A percentile compares a stretch with the other conserved stretches of the same genome.
These are phyloP conservation scores for Ormosia emarginata DNA, from an alignment of 306 rosid genomes.

Conservation along the genomic window DNA sequence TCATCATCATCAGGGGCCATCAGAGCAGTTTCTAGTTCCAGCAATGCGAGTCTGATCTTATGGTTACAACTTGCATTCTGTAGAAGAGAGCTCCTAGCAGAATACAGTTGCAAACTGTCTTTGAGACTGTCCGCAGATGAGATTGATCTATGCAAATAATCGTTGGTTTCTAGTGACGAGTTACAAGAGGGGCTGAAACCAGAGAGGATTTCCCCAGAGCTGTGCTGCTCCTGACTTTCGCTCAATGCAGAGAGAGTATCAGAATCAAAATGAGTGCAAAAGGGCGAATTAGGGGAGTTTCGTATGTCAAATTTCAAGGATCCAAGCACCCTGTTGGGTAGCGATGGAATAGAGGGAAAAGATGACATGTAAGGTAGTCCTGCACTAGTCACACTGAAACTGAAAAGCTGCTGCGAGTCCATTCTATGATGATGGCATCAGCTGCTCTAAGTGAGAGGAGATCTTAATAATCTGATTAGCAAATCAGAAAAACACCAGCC, in stretches of 20 bases:
- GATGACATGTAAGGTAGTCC: slow-evolving; percentile 55
- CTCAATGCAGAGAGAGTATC: slow-evolving; percentile 56
- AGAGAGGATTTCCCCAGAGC: slow-evolving; percentile 62
- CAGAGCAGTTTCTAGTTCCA: slow-evolving; percentile 72
- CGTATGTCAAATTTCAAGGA: slow-evolving; percentile 56
- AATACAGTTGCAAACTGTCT: slow-evolving; percentile 39
- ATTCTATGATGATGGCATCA: slow-evolving; percentile 53
- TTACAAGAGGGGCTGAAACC: slow-evolving; percentile 49
- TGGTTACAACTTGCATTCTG: slow-evolving; percentile 44
- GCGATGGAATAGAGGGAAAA: slow-evolving; percentile 52
- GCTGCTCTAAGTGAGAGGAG: slow-evolving; percentile 10
- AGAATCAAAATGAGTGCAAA: slow-evolving; percentile 57
- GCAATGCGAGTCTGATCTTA: slow-evolving; percentile 47
- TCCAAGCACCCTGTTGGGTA: slow-evolving; percentile 52
- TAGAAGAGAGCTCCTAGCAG: slow-evolving; percentile 28
- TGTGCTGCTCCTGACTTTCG: slow-evolving; percentile 56
- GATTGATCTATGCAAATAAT: slow-evolving; percentile 27
- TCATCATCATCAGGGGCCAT: slow-evolving; percentile 78
- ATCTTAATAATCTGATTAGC: neutral
- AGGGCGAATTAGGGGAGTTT: slow-evolving; percentile 66
- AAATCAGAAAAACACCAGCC: slow-evolving; percentile 22
- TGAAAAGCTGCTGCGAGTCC: slow-evolving; percentile 72
- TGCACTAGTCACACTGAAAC: slow-evolving; percentile 49
- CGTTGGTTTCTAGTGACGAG: slow-evolving; percentile 53
- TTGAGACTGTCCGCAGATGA: slow-evolving; percentile 35